Percentiles rank a stretch among this genome's conserved stretches.
Conservation (phyloP, 2,329 filamentous ascomycete genomes). For the Curvularia hawaiiensis region DNA sequence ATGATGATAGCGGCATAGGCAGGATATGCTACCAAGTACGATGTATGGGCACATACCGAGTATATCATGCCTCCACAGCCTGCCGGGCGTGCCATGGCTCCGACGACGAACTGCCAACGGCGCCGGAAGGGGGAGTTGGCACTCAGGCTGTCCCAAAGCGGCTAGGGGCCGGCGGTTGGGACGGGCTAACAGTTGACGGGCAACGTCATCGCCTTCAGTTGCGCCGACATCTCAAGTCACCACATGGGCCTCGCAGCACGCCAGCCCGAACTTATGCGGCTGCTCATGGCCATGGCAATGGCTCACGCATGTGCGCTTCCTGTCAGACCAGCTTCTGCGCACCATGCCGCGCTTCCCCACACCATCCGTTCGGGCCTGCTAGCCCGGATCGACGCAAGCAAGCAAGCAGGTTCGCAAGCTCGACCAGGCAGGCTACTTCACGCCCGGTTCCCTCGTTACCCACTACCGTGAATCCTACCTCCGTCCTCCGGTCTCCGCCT, state of each 20-base stretch:
- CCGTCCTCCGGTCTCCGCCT: neutral
- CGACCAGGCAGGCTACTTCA: slow-evolving; percentile 15
- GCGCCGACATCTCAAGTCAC: slow-evolving; percentile 4
- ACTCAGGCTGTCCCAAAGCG: neutral
- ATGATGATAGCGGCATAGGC: neutral
- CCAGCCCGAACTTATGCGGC: slow-evolving; percentile 3
- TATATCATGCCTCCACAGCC: too few species aligned
- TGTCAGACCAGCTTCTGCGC: slow-evolving; percentile 1
- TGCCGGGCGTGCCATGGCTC: neutral
- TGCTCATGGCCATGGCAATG: slow-evolving; percentile 4
- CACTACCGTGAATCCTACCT: slow-evolving; percentile 5
- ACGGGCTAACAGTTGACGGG: slow-evolving; percentile 4
- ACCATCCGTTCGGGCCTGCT: slow-evolving; percentile 17
- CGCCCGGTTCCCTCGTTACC: slow-evolving; percentile 12
- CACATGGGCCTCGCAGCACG: slow-evolving; percentile 2
- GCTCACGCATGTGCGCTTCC: slow-evolving; percentile 6
- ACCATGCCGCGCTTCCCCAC: neutral
- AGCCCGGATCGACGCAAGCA: slow-evolving; percentile 13
- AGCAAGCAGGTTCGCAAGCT: slow-evolving; percentile 13
- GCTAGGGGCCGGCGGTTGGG: slow-evolving; percentile 13
- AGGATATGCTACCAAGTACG: too few species aligned
- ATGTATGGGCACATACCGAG: too few species aligned
- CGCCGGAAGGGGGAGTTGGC: neutral
- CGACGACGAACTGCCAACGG: neutral
- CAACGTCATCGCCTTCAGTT: slow-evolving; percentile 21